phyloP scores from a whole-genome alignment of 1,284 basidiomycete species.

The Volvariella volvacea region DNA sequence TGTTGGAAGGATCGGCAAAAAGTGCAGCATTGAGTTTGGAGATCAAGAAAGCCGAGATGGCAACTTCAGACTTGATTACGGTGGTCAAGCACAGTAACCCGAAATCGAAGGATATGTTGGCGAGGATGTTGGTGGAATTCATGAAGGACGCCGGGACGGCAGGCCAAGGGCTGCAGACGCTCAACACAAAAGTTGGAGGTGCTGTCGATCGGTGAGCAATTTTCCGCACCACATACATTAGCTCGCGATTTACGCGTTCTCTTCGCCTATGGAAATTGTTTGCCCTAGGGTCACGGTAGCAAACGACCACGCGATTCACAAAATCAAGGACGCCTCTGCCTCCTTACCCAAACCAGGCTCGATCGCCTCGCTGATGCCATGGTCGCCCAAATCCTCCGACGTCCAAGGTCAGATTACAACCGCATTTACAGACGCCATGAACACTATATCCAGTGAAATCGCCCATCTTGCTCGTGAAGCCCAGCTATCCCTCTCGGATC shows the following conservation, averaged over 20 bases:
- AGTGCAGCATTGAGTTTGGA: slow-evolving; percentile 53
- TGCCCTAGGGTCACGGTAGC: slow-evolving; percentile 56
- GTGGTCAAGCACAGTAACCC: slow-evolving; percentile 59
- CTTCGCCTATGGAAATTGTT: too few species aligned
- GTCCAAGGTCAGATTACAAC: slow-evolving; percentile 37
- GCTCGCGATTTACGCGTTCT: neutral
- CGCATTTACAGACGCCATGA: slow-evolving; percentile 58
- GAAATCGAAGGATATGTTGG: slow-evolving; percentile 46
- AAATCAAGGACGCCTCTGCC: slow-evolving; percentile 40
- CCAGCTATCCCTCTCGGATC: slow-evolving; percentile 42
- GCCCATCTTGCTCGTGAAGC: slow-evolving; percentile 55
- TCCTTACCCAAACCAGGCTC: slow-evolving; percentile 16
- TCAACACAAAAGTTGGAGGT: slow-evolving; percentile 56
- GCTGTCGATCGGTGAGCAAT: slow-evolving; percentile 58
- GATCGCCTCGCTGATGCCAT: slow-evolving; percentile 34
- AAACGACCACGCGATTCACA: slow-evolving; percentile 58
- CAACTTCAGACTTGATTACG: slow-evolving; percentile 54
- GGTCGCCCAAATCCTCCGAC: slow-evolving; percentile 23
- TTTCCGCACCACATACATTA: neutral
- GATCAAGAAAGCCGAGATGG: slow-evolving; percentile 71
- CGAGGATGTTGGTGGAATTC: slow-evolving; percentile 44
- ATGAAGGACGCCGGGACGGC: slow-evolving; percentile 52
- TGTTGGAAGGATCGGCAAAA: slow-evolving; percentile 50
- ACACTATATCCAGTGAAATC: slow-evolving; percentile 45
- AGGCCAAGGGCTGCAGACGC: slow-evolving; percentile 47